These are phyloP conservation scores for Rhodotorula mucilaginosa DNA, from an alignment of 1,284 basidiomycete species.

Conservation along the genomic window DNA sequence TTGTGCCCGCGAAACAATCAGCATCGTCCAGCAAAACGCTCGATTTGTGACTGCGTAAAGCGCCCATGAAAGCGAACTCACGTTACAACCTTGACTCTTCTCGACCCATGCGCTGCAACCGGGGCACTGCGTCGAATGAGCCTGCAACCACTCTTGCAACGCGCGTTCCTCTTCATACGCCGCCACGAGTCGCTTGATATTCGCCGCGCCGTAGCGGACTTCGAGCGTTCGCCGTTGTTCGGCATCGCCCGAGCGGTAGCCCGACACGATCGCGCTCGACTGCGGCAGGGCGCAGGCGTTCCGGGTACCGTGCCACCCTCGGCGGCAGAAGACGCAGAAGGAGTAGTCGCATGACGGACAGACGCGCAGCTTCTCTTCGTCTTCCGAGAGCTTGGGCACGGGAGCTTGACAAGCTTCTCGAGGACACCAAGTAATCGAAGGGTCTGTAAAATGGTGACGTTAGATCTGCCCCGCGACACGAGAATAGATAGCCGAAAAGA, in stretches of 20 bases:
- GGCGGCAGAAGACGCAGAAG: constrained; percentile 60
- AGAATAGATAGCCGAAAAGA: background rate
- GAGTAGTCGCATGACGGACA: constrained; percentile 59
- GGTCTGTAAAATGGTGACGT: constrained; percentile 55
- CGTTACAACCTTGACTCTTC: constrained; percentile 69
- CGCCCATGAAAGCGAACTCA: constrained; percentile 6
- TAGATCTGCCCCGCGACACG: background rate
- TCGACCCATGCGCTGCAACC: constrained; percentile 61
- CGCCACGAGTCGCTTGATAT: constrained; percentile 59
- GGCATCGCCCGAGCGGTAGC: constrained; percentile 61
- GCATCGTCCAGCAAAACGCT: constrained; percentile 14
- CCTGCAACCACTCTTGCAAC: constrained; percentile 63
- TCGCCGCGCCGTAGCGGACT: constrained; percentile 60
- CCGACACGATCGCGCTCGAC: constrained; percentile 60
- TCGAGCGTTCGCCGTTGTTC: constrained; percentile 58
- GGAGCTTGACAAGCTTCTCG: constrained; percentile 67
- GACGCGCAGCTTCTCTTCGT: constrained; percentile 65
- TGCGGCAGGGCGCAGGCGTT: constrained; percentile 63
- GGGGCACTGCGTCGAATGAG: constrained; percentile 65
- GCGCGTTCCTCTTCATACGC: constrained; percentile 64
- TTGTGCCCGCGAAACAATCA: constrained; percentile 3
- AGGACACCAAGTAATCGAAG: constrained; percentile 70
- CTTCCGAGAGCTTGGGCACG: constrained; percentile 59
- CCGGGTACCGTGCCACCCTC: constrained; percentile 74
- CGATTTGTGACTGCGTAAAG: background rate